Conservation (phyloP, 2,329 filamentous ascomycete species). For the Apiospora aurea region DNA sequence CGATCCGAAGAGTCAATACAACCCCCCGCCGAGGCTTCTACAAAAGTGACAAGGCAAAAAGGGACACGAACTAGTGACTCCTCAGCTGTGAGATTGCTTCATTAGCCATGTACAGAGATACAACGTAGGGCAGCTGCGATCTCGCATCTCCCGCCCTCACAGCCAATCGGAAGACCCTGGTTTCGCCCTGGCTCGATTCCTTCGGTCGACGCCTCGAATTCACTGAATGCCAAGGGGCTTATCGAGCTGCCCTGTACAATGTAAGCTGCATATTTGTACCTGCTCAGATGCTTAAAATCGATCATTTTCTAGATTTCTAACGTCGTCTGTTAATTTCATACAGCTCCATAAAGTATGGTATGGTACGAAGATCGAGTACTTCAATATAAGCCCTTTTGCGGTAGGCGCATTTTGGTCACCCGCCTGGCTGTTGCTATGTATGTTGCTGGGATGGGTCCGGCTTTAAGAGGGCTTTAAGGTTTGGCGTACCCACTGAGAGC, state of each 20-base stretch:
- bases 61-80: not conserved
- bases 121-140: slow-evolving; percentile 14
- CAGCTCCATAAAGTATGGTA: too few relatives aligned
- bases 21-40: not conserved
- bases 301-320: not conserved
- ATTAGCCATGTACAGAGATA: slow-evolving; percentile 16
- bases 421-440: too few relatives aligned
- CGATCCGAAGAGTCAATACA: too few relatives aligned
- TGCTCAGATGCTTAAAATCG: slow-evolving; percentile 12
- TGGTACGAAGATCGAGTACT: too few relatives aligned
- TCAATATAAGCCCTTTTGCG: too few relatives aligned
- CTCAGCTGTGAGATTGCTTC: slow-evolving; percentile 16
- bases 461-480: slow-evolving; percentile 15
- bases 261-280: slow-evolving; percentile 15
- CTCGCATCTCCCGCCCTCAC: slow-evolving; percentile 12
- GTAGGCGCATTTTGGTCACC: too few relatives aligned
- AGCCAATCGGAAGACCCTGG: slow-evolving; percentile 17
- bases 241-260: not conserved
- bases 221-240: not conserved
- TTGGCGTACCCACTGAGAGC: slow-evolving; percentile 15
- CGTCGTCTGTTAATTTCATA: too few relatives aligned
- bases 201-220: not conserved
- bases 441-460: not conserved
- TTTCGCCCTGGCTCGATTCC: slow-evolving; percentile 7
- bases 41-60: not conserved